Percentiles rank a stretch among this genome's conserved stretches.
These are phyloP conservation scores for Hippophae gyantsensis DNA, from an alignment of 306 rosid species.

Conservation along the genomic window DNA sequence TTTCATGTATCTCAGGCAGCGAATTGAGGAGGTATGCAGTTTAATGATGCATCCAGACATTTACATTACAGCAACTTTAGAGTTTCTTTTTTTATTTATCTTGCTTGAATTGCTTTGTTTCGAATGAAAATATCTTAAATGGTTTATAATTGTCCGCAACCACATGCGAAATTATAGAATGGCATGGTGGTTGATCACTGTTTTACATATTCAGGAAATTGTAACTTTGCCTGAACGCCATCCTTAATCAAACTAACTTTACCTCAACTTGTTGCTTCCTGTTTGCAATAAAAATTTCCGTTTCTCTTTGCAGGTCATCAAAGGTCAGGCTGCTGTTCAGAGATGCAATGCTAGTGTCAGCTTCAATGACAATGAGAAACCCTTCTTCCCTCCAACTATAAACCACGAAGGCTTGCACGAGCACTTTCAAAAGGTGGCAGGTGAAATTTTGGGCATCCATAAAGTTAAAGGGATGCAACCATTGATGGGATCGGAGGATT, in stretches of 20 bases:
- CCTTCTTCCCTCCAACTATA: constrained; percentile 45
- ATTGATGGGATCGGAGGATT: constrained; percentile 62
- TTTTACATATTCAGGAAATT: too few species aligned
- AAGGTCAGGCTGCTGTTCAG: constrained; percentile 73
- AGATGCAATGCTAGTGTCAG: constrained; percentile 72
- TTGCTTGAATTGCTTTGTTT: not conserved
- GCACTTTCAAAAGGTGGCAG: constrained; percentile 46
- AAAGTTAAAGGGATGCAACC: constrained; percentile 45
- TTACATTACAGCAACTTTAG: not conserved
- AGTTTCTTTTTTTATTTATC: not conserved
- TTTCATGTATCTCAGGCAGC: constrained; percentile 38
- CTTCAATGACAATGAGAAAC: constrained; percentile 30
- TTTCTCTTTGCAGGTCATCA: constrained; percentile 44
- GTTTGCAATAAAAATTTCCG: not conserved
- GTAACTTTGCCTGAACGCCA: too few species aligned
- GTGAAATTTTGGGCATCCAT: constrained; percentile 43
- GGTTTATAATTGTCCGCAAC: too few species aligned
- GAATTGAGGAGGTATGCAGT: constrained; percentile 56
- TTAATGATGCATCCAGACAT: constrained; percentile 4
- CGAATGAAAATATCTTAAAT: too few species aligned
- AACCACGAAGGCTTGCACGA: constrained; percentile 46
- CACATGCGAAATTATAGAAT: too few species aligned
- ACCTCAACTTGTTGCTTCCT: too few species aligned
- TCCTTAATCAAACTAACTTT: too few species aligned
- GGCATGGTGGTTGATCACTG: too few species aligned